Evolutionary conservation across 176 grass and related monocot genomes (phyloP).

Genomic region (Panicum miliaceum): DNA sequence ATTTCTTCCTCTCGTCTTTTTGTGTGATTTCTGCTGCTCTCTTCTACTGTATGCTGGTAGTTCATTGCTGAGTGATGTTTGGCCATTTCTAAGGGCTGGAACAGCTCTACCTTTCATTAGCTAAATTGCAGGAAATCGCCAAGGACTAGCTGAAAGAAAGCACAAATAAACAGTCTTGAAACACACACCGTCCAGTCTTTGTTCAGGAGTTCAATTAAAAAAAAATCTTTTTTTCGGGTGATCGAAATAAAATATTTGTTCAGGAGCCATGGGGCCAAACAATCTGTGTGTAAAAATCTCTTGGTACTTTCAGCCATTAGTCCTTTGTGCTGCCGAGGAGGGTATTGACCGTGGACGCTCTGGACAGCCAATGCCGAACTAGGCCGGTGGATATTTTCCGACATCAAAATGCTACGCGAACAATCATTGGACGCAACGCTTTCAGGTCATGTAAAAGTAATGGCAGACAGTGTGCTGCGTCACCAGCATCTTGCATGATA

Average conservation of each 20-base stretch:
- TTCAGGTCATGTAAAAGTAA: neutral
- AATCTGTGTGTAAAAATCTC: neutral
- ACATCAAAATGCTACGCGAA: slow-evolving; percentile 7
- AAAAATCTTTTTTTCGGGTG: no score
- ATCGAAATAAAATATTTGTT: no score
- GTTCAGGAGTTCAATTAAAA: no score
- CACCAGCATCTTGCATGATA: neutral
- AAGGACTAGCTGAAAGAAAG: no score
- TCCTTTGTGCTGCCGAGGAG: neutral
- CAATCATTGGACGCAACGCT: neutral
- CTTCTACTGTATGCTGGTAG: neutral
- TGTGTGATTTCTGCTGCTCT: neutral
- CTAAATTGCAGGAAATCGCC: neutral
- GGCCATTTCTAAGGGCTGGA: neutral
- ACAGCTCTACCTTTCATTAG: neutral
- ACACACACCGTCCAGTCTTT: neutral
- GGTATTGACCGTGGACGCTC: neutral
- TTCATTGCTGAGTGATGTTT: neutral
- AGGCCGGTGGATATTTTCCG: slow-evolving; percentile 5
- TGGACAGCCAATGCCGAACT: neutral
- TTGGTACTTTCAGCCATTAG: neutral
- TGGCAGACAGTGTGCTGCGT: neutral
- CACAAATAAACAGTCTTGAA: neutral
- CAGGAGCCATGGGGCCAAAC: neutral
- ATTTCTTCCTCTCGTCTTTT: neutral